Evolutionary conservation across 2,329 filamentous ascomycete genomes (phyloP), one percentile per base, ranked within the genome.

Genomic region (Cordyceps cicadae): DNA sequence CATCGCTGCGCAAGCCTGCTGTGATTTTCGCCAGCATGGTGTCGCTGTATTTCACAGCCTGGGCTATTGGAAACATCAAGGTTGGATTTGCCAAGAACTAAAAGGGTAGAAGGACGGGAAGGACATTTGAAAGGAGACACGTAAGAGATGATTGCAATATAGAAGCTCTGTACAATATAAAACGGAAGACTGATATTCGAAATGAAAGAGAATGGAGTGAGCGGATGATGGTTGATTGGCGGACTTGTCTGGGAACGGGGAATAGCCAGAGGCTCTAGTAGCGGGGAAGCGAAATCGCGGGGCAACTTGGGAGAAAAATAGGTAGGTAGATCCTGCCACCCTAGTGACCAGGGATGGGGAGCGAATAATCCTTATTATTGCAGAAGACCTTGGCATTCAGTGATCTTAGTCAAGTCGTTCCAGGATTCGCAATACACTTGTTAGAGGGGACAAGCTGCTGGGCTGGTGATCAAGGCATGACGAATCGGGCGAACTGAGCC

Each of bases 1-100:
- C 90, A 32, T 85, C 83, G 45, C 83, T 96, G 68, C 86, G 92
- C 69, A 99, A 99, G 79, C 94, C 94, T 0, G 66, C 96, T 21
- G 85, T 93, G 26, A 83, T 97, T 63, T 90, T 94, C 65, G 77
- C 79, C 37, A 91, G 88, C 67, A 76, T 89, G 64, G 71, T 95
- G 65, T 78, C 81, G n/a, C 76, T 96, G 14, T 96, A 96, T 74
- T 79, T 85, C 46, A 81, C 86, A 2, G 82, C 84, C 5, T 97
- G 89, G 87, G 76, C 86, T 3, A 73, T 97, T 62, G 88, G 91
- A 37, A 87, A 84, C 69, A 78, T 97, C 64, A 87, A 96, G 71
- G 83, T 92, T 51, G 92, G 89, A 71, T 95, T 97, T 75, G 75
- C 78, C 43, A 74, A 74, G 46, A 81, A 76, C 70, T 77, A 71